Conservation (phyloP, 1,284 basidiomycete species). For the Neolentinus lepideus region DNA sequence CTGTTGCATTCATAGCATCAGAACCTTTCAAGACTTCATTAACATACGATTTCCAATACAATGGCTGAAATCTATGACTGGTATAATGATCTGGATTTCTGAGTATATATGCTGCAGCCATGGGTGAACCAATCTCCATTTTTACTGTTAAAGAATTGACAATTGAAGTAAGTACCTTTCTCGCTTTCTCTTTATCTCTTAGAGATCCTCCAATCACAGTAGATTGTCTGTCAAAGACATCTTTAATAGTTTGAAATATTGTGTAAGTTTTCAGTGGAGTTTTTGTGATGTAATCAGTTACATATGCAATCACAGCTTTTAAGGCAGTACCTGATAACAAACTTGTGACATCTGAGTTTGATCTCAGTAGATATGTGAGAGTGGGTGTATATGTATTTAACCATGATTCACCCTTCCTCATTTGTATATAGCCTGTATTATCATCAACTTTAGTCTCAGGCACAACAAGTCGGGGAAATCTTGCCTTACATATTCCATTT, state of each 20-base stretch:
- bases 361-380: slow-evolving; percentile 24
- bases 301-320: slow-evolving; percentile 28
- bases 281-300: slow-evolving; percentile 34
- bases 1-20: not conserved
- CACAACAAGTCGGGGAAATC: slow-evolving; percentile 20
- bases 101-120: slow-evolving; percentile 8
- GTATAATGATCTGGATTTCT: slow-evolving; percentile 12
- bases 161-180: too few species aligned
- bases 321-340: slow-evolving; percentile 28
- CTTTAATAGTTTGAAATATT: slow-evolving; percentile 23
- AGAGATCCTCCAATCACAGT: slow-evolving; percentile 11
- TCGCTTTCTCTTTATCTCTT: slow-evolving; percentile 13
- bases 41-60: not conserved
- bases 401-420: slow-evolving; percentile 25
- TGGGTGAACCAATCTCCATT: too few species aligned
- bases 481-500: slow-evolving; percentile 10
- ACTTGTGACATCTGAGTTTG: slow-evolving; percentile 29
- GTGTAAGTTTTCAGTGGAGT: slow-evolving; percentile 23
- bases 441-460: slow-evolving; percentile 16
- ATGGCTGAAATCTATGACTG: not conserved
- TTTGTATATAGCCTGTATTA: slow-evolving; percentile 19
- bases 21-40: not conserved
- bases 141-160: too few species aligned
- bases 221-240: slow-evolving; percentile 17
- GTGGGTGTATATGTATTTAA: slow-evolving; percentile 24